Evolutionary conservation across 768 basidiomycete species (phyloP), one percentile per base, ranked within the genome.

Genomic region (Collybiopsis luxurians): DNA sequence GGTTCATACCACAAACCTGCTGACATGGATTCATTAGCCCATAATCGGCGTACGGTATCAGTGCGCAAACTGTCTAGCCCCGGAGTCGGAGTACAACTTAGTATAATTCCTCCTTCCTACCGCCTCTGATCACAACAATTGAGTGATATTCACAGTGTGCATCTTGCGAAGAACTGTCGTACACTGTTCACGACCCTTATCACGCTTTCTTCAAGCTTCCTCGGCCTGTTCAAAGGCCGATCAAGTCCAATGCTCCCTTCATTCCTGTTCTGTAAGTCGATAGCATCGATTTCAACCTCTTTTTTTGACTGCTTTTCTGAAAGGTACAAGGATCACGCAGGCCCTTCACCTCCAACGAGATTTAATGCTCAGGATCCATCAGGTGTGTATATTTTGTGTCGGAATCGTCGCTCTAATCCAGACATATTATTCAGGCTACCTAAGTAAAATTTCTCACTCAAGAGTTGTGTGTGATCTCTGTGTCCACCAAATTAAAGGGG

Each of bases 201-300:
- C 95, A 98, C 59, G 74, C 89, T 11, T 98, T 97, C 73, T 84
- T 96, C 77, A 95, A 92, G 65, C 77, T 98, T 31, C 85, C 85
- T 31, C 81, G 90, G 19, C 91, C 89, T 2, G 86, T 95, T 11
- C 80, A 92, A 27, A 76, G 79, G 12, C 79, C 79, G 1, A 73
- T 89, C 36, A 73, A 76, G 48, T 82, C 82, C 0, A 64, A 76
- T 0, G 71, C 67, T n/a, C 81, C 88, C 0, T 73, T 95, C 61
- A 68, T 96, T 3, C 90, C 93, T 0, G 68, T 76, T 21, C 63
- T 95, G 88, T 90, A 67, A 50, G 84, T 71, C 24, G 19, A 36
- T 26, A 30, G 40, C n/a, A 17, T n/a, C 15, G 17, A 3, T 11
- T 24, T 13, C 28, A 46, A 17, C 13, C 9, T 44, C 15, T 21